Evolutionary conservation across 768 basidiomycete genomes (phyloP), one percentile per base, ranked within the genome.

Genomic region (Mycena pura): DNA sequence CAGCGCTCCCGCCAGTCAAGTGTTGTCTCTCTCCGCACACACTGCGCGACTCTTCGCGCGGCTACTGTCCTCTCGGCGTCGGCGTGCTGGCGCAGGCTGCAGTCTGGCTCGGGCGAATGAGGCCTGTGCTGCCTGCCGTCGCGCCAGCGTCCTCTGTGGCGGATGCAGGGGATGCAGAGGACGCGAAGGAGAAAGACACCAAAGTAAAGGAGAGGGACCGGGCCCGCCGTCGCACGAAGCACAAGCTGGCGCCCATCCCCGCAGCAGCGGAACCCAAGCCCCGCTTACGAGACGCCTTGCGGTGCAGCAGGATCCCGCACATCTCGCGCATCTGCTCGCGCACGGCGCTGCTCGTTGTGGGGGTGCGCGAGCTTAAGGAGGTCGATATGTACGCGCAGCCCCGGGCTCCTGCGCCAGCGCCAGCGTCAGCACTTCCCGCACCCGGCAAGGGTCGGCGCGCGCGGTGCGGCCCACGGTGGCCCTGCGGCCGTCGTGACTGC

Each of bases 291-390:
- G 34, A 22, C 34, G 34, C 34, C 9, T 25, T 13, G n/a, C 5
- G 39, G 28, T 15, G 36, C 25, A 6, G 22, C 22, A 41, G 55
- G 48, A 46, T n/a, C 38, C 43, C 44, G 55, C 49, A 39, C 56
- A 58, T 17, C 56, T 65, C 21, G 60, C 74, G n/a, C 85, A 88
- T 69, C 63, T 87, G 41, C 74, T 90, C 6, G 73, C 76, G 2
- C 72, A 77, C 77, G 2, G 74, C 73, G n/a, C 76, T 90, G 31
- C 75, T 89, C 34, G 71, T 80, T 40, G 74, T 85, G 32, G 85
- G 83, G 24, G 69, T 74, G 9, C 62, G 70, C 11, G 80, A 89
- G 68, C 77, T 88, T 17, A 68, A 72, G 31, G 76, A 76, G 24
- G 70, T 74, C 1, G 63, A 60, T 40, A 10, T 56, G 41, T 60